A percentile compares a stretch with the other conserved stretches of the same genome.
These are phyloP conservation scores for Durio zibethinus DNA, from an alignment of 345 rosid species.

Conservation along the genomic window DNA sequence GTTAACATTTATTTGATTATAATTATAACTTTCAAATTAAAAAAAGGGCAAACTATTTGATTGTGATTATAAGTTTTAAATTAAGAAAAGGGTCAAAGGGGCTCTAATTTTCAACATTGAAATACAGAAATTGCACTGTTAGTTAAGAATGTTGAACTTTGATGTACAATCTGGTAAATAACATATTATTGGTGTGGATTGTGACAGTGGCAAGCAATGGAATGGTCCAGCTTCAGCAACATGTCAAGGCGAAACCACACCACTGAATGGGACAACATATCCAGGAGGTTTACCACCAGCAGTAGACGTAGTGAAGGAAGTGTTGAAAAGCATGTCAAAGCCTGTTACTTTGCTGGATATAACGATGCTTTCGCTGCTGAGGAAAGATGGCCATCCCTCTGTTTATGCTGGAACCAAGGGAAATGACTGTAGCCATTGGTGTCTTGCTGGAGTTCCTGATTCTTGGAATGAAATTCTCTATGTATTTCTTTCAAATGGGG, in stretches of 20 bases:
- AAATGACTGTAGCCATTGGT: conserved; percentile 81
- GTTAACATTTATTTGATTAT: no score
- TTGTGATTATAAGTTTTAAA: no score
- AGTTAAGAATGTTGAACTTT: not conserved
- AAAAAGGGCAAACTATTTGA: no score
- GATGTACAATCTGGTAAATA: not conserved
- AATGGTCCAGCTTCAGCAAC: conserved; percentile 9
- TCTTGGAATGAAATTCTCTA: conserved; percentile 84
- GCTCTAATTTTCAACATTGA: no score
- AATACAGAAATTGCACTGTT: no score
- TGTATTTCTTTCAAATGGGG: conserved; percentile 24
- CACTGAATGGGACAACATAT: conserved; percentile 36
- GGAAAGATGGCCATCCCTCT: conserved; percentile 70
- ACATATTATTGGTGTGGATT: not conserved
- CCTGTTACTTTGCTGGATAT: conserved; percentile 51
- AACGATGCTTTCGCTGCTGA: conserved; percentile 48
- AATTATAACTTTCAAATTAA: no score
- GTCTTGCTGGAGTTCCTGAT: conserved; percentile 93
- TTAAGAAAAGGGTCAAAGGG: no score
- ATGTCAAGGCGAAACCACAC: conserved; percentile 51
- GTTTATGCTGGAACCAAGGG: conserved; percentile 21
- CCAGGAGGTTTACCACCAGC: conserved; percentile 33
- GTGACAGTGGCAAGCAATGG: conserved; percentile 43
- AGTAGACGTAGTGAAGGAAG: conserved; percentile 33
- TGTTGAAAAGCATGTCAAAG: conserved; percentile 39